These are phyloP conservation scores for Rhodosporidiobolus sp. DNA, from an alignment of 768 basidiomycete species.

Conservation along the genomic window DNA sequence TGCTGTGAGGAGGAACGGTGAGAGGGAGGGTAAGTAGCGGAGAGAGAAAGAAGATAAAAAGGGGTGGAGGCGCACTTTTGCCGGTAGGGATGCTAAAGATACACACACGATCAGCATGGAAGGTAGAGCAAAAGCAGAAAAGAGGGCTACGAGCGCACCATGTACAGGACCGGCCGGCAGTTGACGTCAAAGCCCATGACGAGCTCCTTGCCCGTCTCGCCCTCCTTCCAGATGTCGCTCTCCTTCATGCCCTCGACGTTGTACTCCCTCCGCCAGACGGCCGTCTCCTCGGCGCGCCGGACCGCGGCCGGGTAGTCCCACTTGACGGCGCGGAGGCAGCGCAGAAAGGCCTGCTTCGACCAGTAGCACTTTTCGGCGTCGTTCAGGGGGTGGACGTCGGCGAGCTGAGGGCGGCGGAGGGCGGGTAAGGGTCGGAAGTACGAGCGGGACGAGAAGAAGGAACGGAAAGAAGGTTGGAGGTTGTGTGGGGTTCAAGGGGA, in stretches of 20 bases:
- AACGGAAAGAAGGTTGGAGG: background rate
- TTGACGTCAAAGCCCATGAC: constrained; percentile 69
- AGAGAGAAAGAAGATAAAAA: too few relatives aligned
- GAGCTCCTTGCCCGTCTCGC: constrained; percentile 73
- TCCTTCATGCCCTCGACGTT: constrained; percentile 63
- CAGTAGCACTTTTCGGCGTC: constrained; percentile 43
- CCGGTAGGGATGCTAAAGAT: constrained; percentile 48
- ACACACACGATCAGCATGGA: background rate
- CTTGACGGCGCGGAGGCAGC: constrained; percentile 74
- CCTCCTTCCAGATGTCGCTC: constrained; percentile 70
- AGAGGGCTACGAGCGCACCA: constrained; percentile 12
- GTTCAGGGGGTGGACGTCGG: constrained; percentile 17
- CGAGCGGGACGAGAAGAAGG: background rate
- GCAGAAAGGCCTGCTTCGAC: constrained; percentile 52
- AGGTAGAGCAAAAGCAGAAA: background rate
- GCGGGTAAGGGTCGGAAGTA: background rate
- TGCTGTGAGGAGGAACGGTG: too few relatives aligned
- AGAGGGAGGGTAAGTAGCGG: too few relatives aligned
- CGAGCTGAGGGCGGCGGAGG: background rate
- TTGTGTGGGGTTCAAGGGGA: background rate
- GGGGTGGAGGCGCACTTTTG: too few relatives aligned
- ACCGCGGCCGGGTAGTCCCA: constrained; percentile 62
- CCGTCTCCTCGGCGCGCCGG: constrained; percentile 65
- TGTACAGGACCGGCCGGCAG: constrained; percentile 48
- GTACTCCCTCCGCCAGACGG: constrained; percentile 76